Base-by-base conservation (phyloP, 73 alveolate genomes). In the Paramecium sexaurelia region DNA sequence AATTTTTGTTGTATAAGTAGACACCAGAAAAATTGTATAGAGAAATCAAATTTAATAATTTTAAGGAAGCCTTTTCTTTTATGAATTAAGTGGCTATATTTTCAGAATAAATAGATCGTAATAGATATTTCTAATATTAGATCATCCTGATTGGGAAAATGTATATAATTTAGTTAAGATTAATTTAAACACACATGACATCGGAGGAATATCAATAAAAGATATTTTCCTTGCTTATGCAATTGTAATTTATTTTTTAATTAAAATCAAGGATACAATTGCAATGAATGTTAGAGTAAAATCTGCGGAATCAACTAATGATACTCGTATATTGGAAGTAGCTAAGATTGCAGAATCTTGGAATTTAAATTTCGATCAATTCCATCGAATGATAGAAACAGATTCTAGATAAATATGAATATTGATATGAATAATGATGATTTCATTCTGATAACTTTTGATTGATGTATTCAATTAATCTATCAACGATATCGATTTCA, bases 121-220 rank as follows among this genome's bases (percentile, higher is more conserved):
- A 36, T 43, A 43, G 8, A 33, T 36, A 4, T 17, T 75, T 17
- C 26, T 75, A 75, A 36, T 36, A 15, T 36, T 37, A 75, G 88
- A 75, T 75, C 88, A 75, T 39, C 88, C 88, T 68, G 85, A 68
- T 68, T 68, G 85, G 85, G 85, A 68, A 6, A 68, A 68, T 68
- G 85, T 68, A 19, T 68, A 68, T 32, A 68, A 68, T 68, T 32
- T 32, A 40, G 67, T 75, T 75, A 75, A 75, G 68, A 20, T 75
- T 26, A 75, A 39, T 36, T 17, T 36, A 9, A 75, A 75, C 69
- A 36, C 88, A 11, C 61, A 75, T 36, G 67, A 36, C 37, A 55
- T 75, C 24, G 67, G 88, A 29, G 88, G 88, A 36, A 20, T 36
- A 1, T 36, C 88, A 6, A 36, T 75, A 7, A 75, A 75, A 39